Base-by-base conservation (phyloP, 805 yeast species). In the Lipomyces mesembrius region DNA sequence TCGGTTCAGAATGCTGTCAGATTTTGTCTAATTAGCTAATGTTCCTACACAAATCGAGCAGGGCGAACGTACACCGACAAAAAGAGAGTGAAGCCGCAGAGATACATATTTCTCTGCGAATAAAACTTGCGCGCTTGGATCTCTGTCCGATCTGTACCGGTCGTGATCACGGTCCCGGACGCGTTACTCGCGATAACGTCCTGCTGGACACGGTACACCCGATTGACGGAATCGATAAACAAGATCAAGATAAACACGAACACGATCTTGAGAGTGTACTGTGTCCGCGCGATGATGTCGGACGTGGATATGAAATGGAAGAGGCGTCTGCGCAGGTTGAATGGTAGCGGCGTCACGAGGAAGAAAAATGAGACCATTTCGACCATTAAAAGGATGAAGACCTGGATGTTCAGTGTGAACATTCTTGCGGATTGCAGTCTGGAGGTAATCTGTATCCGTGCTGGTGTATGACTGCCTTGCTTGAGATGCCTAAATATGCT, bases 81-180 rank as follows among this genome's bases (percentile, higher is more conserved):
- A 77, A 95, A 95, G 77, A 95, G 84, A 1, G 98, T 92, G 79
- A 93, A 92, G 0, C 99, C 99, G 73, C 97, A 92, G 60, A 95
- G 83, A 75, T 95, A 95, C 88, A 92, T 87, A 82, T 95, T 95
- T 81, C 99, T 87, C 81, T 95, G 99, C 25, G 98, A 92, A 76
- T 93, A 93, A 79, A 95, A 95, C 75, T 92, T 85, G 79, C 97
- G 86, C 27, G 97, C 95, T 78, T 90, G 92, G 64, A 90, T 83
- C 75, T 95, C 98, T 25, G 92, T 81, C 66, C 97, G 83, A 73
- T 90, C 94, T 67, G 81, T n/a, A 7, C 63, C 71, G 37, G 61
- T 57, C n/a, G 75, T 62, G 52, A 73, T 63, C 60, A 75, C 61
- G 57, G 79, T 75, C 52, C 76, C 74, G 57, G 79, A 78, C 60